Evolutionary conservation across 306 rosid genomes (phyloP).

Genomic region (Comarum palustre): DNA sequence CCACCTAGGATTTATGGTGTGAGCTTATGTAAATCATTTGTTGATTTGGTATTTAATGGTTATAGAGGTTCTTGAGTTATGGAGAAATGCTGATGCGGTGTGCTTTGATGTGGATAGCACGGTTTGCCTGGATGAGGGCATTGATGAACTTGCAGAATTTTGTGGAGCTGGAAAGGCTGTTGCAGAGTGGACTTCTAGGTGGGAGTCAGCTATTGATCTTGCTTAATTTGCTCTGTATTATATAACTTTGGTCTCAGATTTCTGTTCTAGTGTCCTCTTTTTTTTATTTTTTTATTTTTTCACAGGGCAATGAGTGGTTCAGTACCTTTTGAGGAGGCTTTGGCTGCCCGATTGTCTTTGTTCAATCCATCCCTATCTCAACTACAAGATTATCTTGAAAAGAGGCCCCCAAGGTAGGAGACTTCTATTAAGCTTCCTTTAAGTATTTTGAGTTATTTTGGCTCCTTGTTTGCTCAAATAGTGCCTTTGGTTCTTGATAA

Average conservation of each 20-base stretch:
- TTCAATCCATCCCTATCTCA: slow-evolving; percentile 80
- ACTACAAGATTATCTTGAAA: slow-evolving; percentile 71
- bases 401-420: slow-evolving; percentile 70
- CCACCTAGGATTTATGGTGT: background rate
- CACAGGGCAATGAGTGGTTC: slow-evolving; percentile 97
- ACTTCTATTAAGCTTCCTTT: background rate
- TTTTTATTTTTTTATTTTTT: slow-evolving; percentile 19
- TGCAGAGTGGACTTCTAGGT: slow-evolving; percentile 97
- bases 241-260: slow-evolving; percentile 27
- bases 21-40: background rate
- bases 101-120: slow-evolving; percentile 59
- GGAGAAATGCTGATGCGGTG: slow-evolving; percentile 37
- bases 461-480: background rate
- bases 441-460: background rate
- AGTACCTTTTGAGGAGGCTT: slow-evolving; percentile 92
- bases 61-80: slow-evolving; percentile 25
- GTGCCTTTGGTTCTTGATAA: background rate
- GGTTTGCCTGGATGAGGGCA: slow-evolving; percentile 87
- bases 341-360: slow-evolving; percentile 83
- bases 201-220: background rate
- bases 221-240: background rate
- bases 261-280: too few relatives aligned
- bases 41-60: background rate
- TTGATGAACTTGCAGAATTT: slow-evolving; percentile 86
- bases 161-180: slow-evolving; percentile 97